A percentile compares a stretch with the other conserved stretches of the same genome.
Evolutionary conservation across 2,329 filamentous ascomycete species (phyloP).

Genomic region (Fusarium ambrosium): DNA sequence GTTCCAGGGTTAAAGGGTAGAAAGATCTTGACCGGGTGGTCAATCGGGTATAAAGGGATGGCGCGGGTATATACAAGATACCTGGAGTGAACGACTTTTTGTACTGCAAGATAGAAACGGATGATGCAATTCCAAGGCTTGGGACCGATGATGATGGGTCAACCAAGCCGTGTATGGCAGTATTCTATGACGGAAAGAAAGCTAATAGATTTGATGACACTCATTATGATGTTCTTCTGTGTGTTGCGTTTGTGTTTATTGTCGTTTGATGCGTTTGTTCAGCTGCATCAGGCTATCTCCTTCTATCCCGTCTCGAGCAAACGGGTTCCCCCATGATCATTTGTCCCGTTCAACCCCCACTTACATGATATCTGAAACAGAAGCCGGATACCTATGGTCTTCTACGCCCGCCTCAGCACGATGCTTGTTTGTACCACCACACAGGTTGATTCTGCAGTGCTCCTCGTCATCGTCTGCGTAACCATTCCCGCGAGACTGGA

Average conservation of each 20-base stretch:
- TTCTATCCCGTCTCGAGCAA: not conserved
- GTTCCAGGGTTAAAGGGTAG: slow-evolving; percentile 65
- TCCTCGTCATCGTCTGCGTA: not conserved
- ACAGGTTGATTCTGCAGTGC: not conserved
- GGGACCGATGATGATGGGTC: slow-evolving; percentile 33
- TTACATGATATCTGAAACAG: slow-evolving; percentile 1
- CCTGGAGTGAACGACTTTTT: slow-evolving; percentile 47
- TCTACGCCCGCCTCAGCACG: not conserved
- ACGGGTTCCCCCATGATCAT: not conserved
- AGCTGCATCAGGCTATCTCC: not conserved
- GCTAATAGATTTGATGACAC: slow-evolving; percentile 50
- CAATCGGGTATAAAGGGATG: slow-evolving; percentile 38
- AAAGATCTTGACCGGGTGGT: slow-evolving; percentile 16
- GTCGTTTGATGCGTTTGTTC: not conserved
- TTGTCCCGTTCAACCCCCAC: not conserved
- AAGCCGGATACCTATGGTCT: not conserved
- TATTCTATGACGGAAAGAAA: slow-evolving; percentile 49
- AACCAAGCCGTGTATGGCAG: slow-evolving; percentile 47
- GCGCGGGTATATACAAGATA: slow-evolving; percentile 40
- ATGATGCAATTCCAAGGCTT: slow-evolving; percentile 45
- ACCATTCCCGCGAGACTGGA: not conserved
- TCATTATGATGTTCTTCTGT: slow-evolving; percentile 20
- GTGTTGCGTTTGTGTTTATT: not conserved
- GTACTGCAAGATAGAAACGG: slow-evolving; percentile 54
- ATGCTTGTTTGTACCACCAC: not conserved